These are phyloP conservation scores for Vachellia collinsii DNA, from an alignment of 306 rosid genomes.

Conservation along the genomic window DNA sequence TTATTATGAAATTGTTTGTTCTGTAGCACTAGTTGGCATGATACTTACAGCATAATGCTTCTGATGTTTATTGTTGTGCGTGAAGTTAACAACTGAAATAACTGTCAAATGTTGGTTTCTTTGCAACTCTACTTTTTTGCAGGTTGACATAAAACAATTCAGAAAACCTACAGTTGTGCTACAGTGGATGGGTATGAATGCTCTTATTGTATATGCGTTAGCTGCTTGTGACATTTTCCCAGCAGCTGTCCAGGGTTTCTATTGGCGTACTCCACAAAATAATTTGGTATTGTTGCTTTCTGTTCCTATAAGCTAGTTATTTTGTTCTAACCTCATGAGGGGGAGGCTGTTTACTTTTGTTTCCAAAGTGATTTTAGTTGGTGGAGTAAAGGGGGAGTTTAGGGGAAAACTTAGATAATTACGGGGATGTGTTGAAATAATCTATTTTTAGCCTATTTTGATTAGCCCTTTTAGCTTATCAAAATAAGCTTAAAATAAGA, in stretches of 20 bases:
- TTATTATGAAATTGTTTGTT: not conserved
- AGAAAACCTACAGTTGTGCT: slow-evolving; percentile 63
- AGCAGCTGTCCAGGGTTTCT: slow-evolving; percentile 73
- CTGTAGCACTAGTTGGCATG: slow-evolving; percentile 1
- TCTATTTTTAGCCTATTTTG: too few relatives aligned
- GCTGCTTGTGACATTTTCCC: slow-evolving; percentile 81
- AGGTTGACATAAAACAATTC: slow-evolving; percentile 63
- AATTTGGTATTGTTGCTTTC: slow-evolving; percentile 59
- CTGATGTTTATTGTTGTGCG: slow-evolving; percentile 10
- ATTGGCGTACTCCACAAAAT: slow-evolving; percentile 71
- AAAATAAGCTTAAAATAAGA: too few relatives aligned
- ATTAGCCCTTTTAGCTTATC: too few relatives aligned
- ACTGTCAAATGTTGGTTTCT: slow-evolving; percentile 4
- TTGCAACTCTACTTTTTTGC: slow-evolving; percentile 38
- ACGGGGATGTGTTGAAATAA: not conserved
- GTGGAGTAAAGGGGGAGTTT: too few relatives aligned
- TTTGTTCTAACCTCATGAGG: not conserved
- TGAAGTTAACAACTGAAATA: slow-evolving; percentile 14
- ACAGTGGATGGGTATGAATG: slow-evolving; percentile 86
- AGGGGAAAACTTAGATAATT: too few relatives aligned
- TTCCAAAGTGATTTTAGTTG: not conserved
- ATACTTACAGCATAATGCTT: not conserved
- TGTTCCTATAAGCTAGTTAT: slow-evolving; percentile 17
- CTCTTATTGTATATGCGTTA: slow-evolving; percentile 68
- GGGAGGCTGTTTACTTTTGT: not conserved